Evolutionary conservation across 1,139 yeast species (phyloP), one percentile per base, ranked within the genome.

Genomic region (Candida mesenterica): DNA sequence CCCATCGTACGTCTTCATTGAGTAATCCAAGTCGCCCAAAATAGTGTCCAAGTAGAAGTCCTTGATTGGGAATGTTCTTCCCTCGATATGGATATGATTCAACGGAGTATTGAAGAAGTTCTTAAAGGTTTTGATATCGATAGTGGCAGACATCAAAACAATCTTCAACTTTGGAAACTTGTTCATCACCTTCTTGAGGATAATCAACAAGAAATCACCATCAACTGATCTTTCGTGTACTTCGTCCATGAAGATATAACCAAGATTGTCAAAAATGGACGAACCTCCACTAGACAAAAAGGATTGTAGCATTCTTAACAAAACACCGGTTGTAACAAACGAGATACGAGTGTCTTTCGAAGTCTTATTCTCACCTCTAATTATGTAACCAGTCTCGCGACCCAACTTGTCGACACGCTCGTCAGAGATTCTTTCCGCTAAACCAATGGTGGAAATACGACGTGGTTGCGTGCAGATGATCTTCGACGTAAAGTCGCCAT

Each of bases 161-260:
- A 92, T 68, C 51, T 80, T 86, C 42, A 90, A 55, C 3, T 78
- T 69, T 0, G 76, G 75, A 34, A 63, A 69, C 31, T 48, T 55
- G 6, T 62, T 58, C 45, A 76, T 47, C 9, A 87, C 60, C 30
- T 73, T 72, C 51, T 87, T 88, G 44, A 92, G 65, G 35, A 90
- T 72, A 33, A 89, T 87, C 33, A 92, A 68, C 35, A 92, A 67
- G 42, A 90, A 80, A 57, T 92, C 97, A 42, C 94, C 80, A 51
- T 92, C 97, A 33, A 92, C 77, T 0, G 97, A 88, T 45, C 97
- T 67, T 60, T 92, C 98, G 54, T 92, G 98, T 10, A 92, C 97
- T 61, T 92, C 98, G 65, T 92, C 98, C 32, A 92, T 79, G 30
- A 92, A 79, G 17, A 90, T 73, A 48, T 83, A 87, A 13, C 77